Evolutionary conservation across 2,329 filamentous ascomycete species (phyloP).

Genomic region (Rhinocladiella mackenziei): DNA sequence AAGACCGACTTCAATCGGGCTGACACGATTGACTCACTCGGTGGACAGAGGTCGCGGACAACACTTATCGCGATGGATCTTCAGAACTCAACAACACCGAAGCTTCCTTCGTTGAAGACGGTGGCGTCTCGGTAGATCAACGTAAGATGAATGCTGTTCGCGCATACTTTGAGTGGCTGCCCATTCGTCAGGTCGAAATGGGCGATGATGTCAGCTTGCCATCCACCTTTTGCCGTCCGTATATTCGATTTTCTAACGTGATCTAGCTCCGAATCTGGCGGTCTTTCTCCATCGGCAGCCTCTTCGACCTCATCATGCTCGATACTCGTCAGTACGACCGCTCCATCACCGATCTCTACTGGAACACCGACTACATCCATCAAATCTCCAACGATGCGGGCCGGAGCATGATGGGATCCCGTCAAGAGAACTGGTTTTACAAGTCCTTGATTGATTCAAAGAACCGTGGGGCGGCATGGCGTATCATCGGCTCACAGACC

Average conservation of each 20-base stretch:
- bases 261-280: slow-evolving; percentile 60
- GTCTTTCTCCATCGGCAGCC: slow-evolving; percentile 60
- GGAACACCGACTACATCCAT: slow-evolving; percentile 61
- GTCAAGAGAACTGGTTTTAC: slow-evolving; percentile 74
- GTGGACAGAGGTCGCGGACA: slow-evolving; percentile 54
- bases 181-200: slow-evolving; percentile 57
- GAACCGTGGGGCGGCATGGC: slow-evolving; percentile 65
- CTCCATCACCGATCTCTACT: slow-evolving; percentile 57
- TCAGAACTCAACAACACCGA: slow-evolving; percentile 63
- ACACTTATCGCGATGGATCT: slow-evolving; percentile 61
- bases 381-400: slow-evolving; percentile 63
- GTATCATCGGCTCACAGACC: slow-evolving; percentile 67
- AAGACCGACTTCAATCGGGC: slow-evolving; percentile 4
- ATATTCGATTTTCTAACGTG: not conserved
- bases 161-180: slow-evolving; percentile 39
- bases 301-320: slow-evolving; percentile 65
- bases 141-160: slow-evolving; percentile 70
- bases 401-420: slow-evolving; percentile 65
- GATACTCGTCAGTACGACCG: slow-evolving; percentile 68
- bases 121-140: slow-evolving; percentile 63
- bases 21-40: not conserved
- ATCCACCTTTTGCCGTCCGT: not conserved
- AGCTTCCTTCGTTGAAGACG: slow-evolving; percentile 56
- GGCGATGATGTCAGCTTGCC: slow-evolving; percentile 53
- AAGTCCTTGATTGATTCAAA: slow-evolving; percentile 54